Percentiles rank a stretch among this genome's conserved stretches.
Evolutionary conservation across 768 basidiomycete genomes (phyloP).

Genomic region (Dacryopinax primogenitus): DNA sequence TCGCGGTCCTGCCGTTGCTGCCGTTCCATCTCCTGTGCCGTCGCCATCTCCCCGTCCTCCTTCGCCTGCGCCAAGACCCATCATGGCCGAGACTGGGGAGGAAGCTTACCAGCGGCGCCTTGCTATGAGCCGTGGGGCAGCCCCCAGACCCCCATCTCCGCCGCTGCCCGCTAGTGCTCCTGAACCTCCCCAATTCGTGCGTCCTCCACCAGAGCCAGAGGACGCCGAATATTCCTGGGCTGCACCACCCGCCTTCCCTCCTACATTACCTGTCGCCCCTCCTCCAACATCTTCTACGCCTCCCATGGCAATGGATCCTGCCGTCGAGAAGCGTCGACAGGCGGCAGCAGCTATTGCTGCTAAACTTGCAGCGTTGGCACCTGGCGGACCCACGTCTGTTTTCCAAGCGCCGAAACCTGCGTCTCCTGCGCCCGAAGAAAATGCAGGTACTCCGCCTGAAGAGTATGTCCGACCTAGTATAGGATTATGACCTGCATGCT

Average conservation of each 20-base stretch:
- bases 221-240: neutral
- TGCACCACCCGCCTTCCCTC: constrained; percentile 15
- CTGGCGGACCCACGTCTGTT: constrained; percentile 35
- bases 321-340: constrained; percentile 38
- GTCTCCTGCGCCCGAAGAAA: constrained; percentile 27
- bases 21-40: constrained; percentile 8
- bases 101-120: constrained; percentile 54
- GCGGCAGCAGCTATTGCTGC: constrained; percentile 77
- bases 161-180: constrained; percentile 17
- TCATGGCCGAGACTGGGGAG: constrained; percentile 41
- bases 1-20: constrained; percentile 18
- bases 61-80: constrained; percentile 8
- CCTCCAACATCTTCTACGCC: constrained; percentile 41
- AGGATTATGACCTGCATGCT: neutral
- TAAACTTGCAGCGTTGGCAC: constrained; percentile 24
- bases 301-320: constrained; percentile 44
- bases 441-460: constrained; percentile 20
- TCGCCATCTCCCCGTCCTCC: constrained; percentile 2
- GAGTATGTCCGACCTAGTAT: constrained; percentile 8
- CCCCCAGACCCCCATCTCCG: neutral
- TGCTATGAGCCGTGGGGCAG: constrained; percentile 37
- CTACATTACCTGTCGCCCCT: constrained; percentile 26
- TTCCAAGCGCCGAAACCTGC: constrained; percentile 22
- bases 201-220: neutral
- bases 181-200: constrained; percentile 4